phyloP scores from a whole-genome alignment of 345 rosid genomes.

The Salix caprea region DNA sequence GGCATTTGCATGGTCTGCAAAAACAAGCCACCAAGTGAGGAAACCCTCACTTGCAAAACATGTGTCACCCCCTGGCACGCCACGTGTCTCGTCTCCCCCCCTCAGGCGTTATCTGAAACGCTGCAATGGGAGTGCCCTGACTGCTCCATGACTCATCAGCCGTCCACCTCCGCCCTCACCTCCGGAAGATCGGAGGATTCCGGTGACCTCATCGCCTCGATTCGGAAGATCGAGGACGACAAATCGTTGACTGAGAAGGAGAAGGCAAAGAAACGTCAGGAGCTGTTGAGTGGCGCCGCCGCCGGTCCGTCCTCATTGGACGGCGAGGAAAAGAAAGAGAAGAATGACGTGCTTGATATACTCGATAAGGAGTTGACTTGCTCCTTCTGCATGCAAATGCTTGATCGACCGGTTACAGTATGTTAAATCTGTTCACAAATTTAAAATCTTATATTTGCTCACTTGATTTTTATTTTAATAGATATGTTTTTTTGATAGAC shows the following conservation, averaged over 20 bases:
- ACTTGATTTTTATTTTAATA: neutral
- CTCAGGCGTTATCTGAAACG: constrained; percentile 38
- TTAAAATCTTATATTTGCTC: neutral
- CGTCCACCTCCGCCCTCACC: neutral
- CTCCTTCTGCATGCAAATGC: constrained; percentile 54
- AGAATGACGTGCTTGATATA: constrained; percentile 27
- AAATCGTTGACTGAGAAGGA: constrained; percentile 39
- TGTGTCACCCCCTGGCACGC: constrained; percentile 77
- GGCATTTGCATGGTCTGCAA: constrained; percentile 71
- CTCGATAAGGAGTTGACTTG: constrained; percentile 43
- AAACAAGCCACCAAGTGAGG: constrained; percentile 34
- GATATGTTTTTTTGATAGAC: constrained; percentile 6
- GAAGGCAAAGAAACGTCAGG: constrained; percentile 58
- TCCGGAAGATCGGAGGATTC: neutral
- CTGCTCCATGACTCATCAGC: constrained; percentile 28
- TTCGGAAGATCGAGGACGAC: constrained; percentile 48
- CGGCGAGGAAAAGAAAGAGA: neutral
- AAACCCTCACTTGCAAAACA: constrained; percentile 46
- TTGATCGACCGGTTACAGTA: constrained; percentile 77
- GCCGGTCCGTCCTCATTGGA: neutral
- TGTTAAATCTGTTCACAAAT: neutral
- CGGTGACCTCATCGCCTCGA: constrained; percentile 32
- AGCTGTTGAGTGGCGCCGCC: constrained; percentile 40
- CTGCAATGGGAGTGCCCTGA: constrained; percentile 72
- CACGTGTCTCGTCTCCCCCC: constrained; percentile 43